phyloP scores from a whole-genome alignment of 2,329 filamentous ascomycete species.

The Fusarium albidum region DNA sequence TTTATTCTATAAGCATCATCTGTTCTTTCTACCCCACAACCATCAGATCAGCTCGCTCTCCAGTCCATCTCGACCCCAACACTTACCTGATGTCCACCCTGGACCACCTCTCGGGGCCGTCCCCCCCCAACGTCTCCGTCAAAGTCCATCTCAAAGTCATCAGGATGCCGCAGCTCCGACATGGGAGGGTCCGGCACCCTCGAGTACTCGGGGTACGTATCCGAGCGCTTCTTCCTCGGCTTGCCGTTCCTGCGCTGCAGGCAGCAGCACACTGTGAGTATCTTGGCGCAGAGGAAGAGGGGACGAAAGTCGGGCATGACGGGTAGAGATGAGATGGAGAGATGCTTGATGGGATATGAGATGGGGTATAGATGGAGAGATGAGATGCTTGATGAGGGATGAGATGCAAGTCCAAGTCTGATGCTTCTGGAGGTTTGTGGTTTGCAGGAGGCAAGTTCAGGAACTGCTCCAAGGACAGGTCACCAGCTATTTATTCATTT shows the following conservation, averaged over 20 bases:
- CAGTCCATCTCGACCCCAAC: too few species aligned
- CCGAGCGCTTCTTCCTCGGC: not conserved
- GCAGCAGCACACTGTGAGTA: constrained; percentile 2
- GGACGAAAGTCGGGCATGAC: constrained; percentile 31
- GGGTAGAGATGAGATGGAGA: not conserved
- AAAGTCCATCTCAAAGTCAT: not conserved
- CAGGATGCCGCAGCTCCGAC: not conserved
- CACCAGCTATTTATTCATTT: too few species aligned
- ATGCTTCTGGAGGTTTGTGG: too few species aligned
- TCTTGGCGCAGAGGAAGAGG: constrained; percentile 6
- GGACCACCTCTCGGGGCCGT: not conserved
- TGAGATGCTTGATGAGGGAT: too few species aligned
- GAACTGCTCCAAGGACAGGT: too few species aligned
- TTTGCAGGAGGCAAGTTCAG: too few species aligned
- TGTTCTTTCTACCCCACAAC: too few species aligned
- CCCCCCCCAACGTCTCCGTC: too few species aligned
- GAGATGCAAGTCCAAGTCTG: too few species aligned
- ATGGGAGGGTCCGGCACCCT: not conserved
- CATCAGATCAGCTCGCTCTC: too few species aligned
- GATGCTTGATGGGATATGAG: not conserved
- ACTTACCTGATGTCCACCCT: too few species aligned
- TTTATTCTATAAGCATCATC: too few species aligned
- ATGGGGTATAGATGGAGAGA: not conserved
- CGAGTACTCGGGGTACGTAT: not conserved
- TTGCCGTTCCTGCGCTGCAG: not conserved